Conservation (phyloP, 768 basidiomycete genomes). For the Boletus sp. region DNA sequence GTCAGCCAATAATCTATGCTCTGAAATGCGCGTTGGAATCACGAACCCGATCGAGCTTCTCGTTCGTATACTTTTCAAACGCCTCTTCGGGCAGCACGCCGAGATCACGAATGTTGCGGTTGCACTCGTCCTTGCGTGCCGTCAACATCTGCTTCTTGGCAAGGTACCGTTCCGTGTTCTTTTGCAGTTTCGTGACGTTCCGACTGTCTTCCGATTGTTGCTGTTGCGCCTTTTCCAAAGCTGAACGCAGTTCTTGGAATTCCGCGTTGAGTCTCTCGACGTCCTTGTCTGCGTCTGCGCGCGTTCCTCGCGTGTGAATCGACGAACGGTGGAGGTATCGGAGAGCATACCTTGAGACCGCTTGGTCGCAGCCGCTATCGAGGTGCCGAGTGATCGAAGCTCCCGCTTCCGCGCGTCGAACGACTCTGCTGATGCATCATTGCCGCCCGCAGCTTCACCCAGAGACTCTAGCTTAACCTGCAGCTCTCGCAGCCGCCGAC, state of each 20-base stretch:
- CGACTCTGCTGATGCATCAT: constrained; percentile 58
- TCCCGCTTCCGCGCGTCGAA: constrained; percentile 70
- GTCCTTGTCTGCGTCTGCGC: constrained; percentile 67
- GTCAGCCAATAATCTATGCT: background rate
- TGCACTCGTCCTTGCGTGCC: constrained; percentile 89
- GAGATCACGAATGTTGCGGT: constrained; percentile 91
- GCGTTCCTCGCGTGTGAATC: background rate
- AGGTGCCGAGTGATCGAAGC: constrained; percentile 59
- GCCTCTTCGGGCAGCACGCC: constrained; percentile 97
- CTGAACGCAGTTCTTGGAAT: constrained; percentile 63
- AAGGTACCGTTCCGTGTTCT: constrained; percentile 92
- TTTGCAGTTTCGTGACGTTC: constrained; percentile 87
- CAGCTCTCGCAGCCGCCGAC: constrained; percentile 77
- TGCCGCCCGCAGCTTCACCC: constrained; percentile 58
- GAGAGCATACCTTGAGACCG: constrained; percentile 54
- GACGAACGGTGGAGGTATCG: background rate
- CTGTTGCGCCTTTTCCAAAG: constrained; percentile 72
- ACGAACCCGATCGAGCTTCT: constrained; percentile 83
- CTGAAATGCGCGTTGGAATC: background rate
- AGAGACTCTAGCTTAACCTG: constrained; percentile 71
- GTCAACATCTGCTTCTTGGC: constrained; percentile 87
- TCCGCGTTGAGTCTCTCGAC: constrained; percentile 58
- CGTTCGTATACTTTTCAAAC: constrained; percentile 89
- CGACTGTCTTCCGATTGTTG: constrained; percentile 87
- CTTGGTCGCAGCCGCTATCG: constrained; percentile 63